Percentiles rank a stretch among this genome's conserved stretches.
Conservation (phyloP, 495 filamentous ascomycete species). For the Hypoxylon perforatum region DNA sequence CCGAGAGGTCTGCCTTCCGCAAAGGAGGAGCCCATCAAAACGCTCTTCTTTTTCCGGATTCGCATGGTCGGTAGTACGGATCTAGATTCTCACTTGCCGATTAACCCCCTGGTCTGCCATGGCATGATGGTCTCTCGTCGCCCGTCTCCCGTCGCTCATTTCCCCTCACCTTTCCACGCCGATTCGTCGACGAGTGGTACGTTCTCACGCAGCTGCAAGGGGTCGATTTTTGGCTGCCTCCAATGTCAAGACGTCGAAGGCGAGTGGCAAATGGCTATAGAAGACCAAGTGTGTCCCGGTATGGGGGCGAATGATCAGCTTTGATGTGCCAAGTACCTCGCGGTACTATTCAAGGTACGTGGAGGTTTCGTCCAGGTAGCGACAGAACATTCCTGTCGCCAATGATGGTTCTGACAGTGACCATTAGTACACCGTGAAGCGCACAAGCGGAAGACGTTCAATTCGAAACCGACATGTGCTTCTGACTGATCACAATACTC, state of each 20-base stretch:
- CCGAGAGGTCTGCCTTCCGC: slow-evolving; percentile 23
- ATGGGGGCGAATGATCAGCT: slow-evolving; percentile 11
- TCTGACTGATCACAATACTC: slow-evolving; percentile 13
- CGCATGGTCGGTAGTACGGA: slow-evolving; percentile 35
- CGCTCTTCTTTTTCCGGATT: slow-evolving; percentile 38
- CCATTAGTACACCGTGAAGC: slow-evolving; percentile 12
- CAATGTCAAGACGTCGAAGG: slow-evolving; percentile 10
- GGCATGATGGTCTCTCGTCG: slow-evolving; percentile 22
- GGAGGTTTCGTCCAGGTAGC: slow-evolving; percentile 6
- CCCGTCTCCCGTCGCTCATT: slow-evolving; percentile 15
- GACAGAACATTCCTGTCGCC: slow-evolving; percentile 1
- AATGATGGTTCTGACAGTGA: not conserved
- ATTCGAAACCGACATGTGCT: slow-evolving; percentile 11
- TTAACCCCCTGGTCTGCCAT: slow-evolving; percentile 24
- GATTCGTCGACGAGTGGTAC: slow-evolving; percentile 25
- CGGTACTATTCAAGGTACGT: slow-evolving; percentile 19
- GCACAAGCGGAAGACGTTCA: slow-evolving; percentile 21
- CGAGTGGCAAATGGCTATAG: slow-evolving; percentile 25
- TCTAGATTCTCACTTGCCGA: slow-evolving; percentile 43
- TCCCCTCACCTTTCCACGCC: slow-evolving; percentile 36
- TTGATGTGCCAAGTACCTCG: slow-evolving; percentile 14
- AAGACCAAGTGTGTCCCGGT: slow-evolving; percentile 6
- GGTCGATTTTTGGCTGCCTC: slow-evolving; percentile 25
- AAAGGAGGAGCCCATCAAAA: slow-evolving; percentile 20
- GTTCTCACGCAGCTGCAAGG: slow-evolving; percentile 26